phyloP scores from a whole-genome alignment of 768 basidiomycete genomes.

The Russula dissimulans region DNA sequence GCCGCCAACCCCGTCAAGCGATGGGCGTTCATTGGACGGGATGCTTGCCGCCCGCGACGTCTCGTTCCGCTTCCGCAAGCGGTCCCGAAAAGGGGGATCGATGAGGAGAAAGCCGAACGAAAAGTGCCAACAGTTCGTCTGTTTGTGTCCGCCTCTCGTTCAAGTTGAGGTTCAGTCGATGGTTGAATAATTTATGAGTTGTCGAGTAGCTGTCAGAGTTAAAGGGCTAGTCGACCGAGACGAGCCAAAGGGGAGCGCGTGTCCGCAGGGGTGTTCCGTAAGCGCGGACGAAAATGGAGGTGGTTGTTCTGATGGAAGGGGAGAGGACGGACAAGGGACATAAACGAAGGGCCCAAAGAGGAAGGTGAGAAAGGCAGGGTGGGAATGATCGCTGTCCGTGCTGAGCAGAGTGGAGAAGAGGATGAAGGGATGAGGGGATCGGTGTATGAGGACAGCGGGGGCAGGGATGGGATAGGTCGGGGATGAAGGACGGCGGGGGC shows the following conservation, averaged over 20 bases:
- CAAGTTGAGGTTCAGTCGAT: no score
- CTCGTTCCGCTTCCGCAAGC: neutral
- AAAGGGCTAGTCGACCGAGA: neutral
- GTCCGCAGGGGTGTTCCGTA: neutral
- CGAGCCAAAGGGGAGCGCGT: no score
- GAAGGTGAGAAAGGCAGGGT: constrained; percentile 3
- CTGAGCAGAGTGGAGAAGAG: no score
- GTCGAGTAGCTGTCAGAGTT: no score
- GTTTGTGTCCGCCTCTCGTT: no score
- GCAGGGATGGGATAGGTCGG: neutral
- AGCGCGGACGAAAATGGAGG: constrained; percentile 1
- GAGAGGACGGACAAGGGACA: neutral
- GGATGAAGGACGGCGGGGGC: neutral
- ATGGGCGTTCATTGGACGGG: neutral
- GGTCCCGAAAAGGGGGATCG: neutral
- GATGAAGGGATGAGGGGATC: neutral
- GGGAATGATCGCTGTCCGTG: neutral
- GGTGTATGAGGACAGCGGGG: neutral
- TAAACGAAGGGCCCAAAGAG: constrained; percentile 9
- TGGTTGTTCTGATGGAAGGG: constrained; percentile 15
- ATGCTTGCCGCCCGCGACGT: neutral
- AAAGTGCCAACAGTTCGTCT: no score
- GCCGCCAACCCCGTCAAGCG: neutral
- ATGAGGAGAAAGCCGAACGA: neutral
- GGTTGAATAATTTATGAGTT: no score